Evolutionary conservation across 345 rosid genomes (phyloP).

Genomic region (Erucastrum elatum): DNA sequence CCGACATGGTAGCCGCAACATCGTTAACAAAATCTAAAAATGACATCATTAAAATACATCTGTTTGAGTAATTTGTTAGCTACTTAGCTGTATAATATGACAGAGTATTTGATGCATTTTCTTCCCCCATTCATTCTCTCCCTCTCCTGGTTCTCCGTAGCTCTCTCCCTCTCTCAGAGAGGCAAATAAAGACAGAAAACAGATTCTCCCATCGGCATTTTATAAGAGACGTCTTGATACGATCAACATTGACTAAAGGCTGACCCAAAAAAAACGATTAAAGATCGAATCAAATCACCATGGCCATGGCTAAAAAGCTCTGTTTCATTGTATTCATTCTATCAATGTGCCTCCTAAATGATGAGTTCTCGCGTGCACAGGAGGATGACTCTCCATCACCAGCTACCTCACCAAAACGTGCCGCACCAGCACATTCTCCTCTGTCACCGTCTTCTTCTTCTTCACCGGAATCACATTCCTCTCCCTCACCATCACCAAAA

Average conservation of each 20-base stretch:
- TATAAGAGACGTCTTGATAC: neutral
- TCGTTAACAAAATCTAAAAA: neutral
- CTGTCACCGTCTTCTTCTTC: neutral
- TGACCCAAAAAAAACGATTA: neutral
- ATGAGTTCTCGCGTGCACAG: neutral
- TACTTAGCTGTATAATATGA: neutral
- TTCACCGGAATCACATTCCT: neutral
- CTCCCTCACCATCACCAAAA: neutral
- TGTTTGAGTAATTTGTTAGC: neutral
- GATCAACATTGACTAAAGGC: neutral
- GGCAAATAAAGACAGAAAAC: neutral
- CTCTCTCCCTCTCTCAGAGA: constrained; percentile 3
- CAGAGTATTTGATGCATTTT: constrained; percentile 16
- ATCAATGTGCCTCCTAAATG: constrained; percentile 19
- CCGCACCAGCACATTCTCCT: constrained; percentile 13
- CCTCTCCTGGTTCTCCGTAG: constrained; percentile 14
- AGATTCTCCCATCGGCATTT: neutral
- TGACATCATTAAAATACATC: neutral
- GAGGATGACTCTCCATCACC: constrained; percentile 24
- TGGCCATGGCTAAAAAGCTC: constrained; percentile 29
- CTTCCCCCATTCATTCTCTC: constrained; percentile 14
- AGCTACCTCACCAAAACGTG: constrained; percentile 6
- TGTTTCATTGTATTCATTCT: constrained; percentile 15
- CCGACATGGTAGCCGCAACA: constrained; percentile 21
- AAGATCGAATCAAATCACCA: constrained; percentile 9